phyloP scores from a whole-genome alignment of 176 grass and related monocot genomes.

The Oryza meridionalis region DNA sequence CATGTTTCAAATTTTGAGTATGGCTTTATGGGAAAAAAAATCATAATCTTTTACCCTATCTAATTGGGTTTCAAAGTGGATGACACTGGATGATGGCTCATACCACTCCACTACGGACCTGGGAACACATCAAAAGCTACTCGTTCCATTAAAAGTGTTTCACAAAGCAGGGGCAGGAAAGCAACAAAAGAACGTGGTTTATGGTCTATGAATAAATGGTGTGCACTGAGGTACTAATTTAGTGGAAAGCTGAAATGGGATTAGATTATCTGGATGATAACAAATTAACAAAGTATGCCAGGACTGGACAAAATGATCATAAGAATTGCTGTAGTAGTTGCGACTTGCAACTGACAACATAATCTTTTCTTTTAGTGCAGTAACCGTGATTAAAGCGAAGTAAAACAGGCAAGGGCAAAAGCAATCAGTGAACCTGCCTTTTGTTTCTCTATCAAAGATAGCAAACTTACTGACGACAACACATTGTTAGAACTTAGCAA shows the following conservation, averaged over 20 bases:
- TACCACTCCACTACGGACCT: slow-evolving; percentile 28
- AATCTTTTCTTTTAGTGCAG: slow-evolving; percentile 22
- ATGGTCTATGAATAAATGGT: not conserved
- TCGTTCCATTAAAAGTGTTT: slow-evolving; percentile 12
- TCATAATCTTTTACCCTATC: slow-evolving; percentile 1
- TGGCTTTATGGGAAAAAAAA: slow-evolving; percentile 16
- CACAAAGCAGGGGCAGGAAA: slow-evolving; percentile 14
- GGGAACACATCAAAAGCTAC: slow-evolving; percentile 9
- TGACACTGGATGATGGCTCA: slow-evolving; percentile 32
- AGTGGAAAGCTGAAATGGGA: not conserved
- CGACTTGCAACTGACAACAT: slow-evolving; percentile 10
- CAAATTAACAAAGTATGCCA: not conserved
- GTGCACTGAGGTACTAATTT: slow-evolving; percentile 1
- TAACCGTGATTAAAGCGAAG: not conserved
- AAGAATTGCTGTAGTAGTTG: not conserved
- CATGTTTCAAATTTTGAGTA: not conserved
- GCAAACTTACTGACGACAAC: not conserved
- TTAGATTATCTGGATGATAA: not conserved
- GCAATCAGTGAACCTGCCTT: slow-evolving; percentile 9
- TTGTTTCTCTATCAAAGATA: slow-evolving; percentile 6
- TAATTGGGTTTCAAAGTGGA: slow-evolving; percentile 21
- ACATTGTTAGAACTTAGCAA: not conserved
- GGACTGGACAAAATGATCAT: not conserved
- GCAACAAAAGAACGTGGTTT: slow-evolving; percentile 9
- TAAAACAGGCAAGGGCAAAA: not conserved